These are phyloP conservation scores for Cladophialophora carrionii DNA, from an alignment of 2,329 filamentous ascomycete species.

Conservation along the genomic window DNA sequence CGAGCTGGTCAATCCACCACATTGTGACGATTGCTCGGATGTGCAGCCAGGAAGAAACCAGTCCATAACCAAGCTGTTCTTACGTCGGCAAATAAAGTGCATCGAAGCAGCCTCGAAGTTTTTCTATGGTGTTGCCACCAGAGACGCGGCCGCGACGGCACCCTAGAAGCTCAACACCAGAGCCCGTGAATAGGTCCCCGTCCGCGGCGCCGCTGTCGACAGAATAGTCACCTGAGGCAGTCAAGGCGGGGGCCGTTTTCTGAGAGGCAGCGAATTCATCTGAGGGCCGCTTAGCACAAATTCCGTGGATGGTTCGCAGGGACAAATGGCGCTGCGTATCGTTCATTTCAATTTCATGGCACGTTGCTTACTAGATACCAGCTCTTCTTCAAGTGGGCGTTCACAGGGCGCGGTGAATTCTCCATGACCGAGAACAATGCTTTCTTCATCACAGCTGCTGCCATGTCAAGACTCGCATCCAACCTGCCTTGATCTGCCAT, in stretches of 20 bases:
- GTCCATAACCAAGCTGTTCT: conserved; percentile 96
- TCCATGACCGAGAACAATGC: no score
- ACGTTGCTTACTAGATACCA: no score
- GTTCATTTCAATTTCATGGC: no score
- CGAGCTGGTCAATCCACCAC: conserved; percentile 67
- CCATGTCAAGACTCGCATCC: no score
- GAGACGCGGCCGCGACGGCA: conserved; percentile 67
- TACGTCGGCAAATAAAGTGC: background rate
- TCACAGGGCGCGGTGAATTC: background rate
- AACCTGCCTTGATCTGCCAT: no score
- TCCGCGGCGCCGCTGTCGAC: no score
- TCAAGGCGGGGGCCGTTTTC: background rate
- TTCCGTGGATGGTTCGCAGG: no score
- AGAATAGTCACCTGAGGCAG: no score
- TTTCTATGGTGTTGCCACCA: background rate
- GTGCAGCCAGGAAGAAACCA: conserved; percentile 78
- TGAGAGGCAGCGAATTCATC: background rate
- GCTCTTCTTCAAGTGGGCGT: background rate
- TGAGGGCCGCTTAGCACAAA: background rate
- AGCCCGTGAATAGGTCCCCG: background rate
- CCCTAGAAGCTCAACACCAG: background rate
- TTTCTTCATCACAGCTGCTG: no score
- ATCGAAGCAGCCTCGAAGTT: background rate
- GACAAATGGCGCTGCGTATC: no score
- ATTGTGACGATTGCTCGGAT: conserved; percentile 66